Evolutionary conservation across 2,329 filamentous ascomycete genomes (phyloP), one percentile per base, ranked within the genome.

Genomic region (Thyridium curvatum): DNA sequence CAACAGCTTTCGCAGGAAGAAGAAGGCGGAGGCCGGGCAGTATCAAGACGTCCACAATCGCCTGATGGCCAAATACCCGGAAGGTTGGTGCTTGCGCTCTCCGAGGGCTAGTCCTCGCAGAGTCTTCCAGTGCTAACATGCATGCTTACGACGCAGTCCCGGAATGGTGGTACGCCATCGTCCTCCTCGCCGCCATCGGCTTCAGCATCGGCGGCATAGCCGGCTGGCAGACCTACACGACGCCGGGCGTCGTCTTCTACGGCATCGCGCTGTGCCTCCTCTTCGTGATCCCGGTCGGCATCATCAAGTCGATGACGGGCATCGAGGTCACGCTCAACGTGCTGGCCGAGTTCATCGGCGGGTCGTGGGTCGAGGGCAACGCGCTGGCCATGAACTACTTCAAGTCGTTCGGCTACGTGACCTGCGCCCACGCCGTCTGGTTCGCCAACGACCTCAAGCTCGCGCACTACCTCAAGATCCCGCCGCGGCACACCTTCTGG

Each of bases 401-500:
- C 56, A 71, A 71, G 54, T 54, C 59, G 1, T 49, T 38, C 49
- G 54, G 54, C 18, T 58, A 55, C 43, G 49, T 60, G 7, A 56
- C 59, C 1, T 71, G 67, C 37, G 66, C 68, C 0, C 69, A 74
- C 44, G 68, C 71, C n/a, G 58, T 75, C 16, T 62, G 62, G 52
- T 75, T 74, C 51, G 65, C 60, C 6, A 47, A 49, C 44, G 58
- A 52, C 39, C 45, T 53, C 16, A 58, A 59, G 38, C 48, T 57
- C 38, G 54, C 52, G 0, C 54, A 56, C 34, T 54, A 52, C 37
- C 35, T 50, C 41, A 50, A 50, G 35, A 77, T 81, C 14, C 75
- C 77, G 5, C 77, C 77, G 0, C 68, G 72, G 10, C 68, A 77
- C 21, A 74, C 76, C 4, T 82, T 81, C 47, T 58, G 64, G 16